Conservation (phyloP, 148 eudicot genomes). For the Chenopodium quinoa region DNA sequence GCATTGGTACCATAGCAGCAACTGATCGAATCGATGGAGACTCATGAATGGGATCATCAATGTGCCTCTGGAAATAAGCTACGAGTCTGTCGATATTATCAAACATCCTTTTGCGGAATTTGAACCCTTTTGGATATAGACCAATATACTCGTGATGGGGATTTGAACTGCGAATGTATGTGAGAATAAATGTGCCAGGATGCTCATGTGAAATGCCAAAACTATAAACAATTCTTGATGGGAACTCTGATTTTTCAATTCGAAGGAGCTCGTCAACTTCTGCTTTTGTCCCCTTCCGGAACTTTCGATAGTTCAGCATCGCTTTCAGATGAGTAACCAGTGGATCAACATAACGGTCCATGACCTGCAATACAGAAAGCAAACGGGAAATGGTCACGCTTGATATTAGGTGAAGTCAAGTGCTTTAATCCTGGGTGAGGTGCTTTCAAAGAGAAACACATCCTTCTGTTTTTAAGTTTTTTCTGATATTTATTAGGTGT, state of each 20-base stretch:
- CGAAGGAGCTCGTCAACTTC: slow-evolving; percentile 84
- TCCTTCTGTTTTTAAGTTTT: too few species aligned
- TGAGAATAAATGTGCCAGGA: slow-evolving; percentile 87
- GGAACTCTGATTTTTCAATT: slow-evolving; percentile 66
- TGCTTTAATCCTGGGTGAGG: too few species aligned
- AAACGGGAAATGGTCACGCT: not conserved
- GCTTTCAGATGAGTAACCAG: slow-evolving; percentile 74
- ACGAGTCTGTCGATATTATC: slow-evolving; percentile 82
- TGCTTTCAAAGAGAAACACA: too few species aligned
- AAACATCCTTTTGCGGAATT: slow-evolving; percentile 81
- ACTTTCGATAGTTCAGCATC: slow-evolving; percentile 85
- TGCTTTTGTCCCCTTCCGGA: slow-evolving; percentile 75
- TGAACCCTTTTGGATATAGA: slow-evolving; percentile 89
- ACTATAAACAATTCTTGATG: slow-evolving; percentile 73
- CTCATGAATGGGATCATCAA: slow-evolving; percentile 75
- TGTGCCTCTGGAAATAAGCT: slow-evolving; percentile 81
- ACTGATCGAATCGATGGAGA: slow-evolving; percentile 76
- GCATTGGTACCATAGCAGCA: slow-evolving; percentile 98
- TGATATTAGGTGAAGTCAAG: not conserved
- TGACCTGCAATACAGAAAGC: slow-evolving; percentile 53
- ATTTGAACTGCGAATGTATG: slow-evolving; percentile 78
- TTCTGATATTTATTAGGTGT: too few species aligned
- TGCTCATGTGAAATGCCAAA: slow-evolving; percentile 97
- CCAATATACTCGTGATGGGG: slow-evolving; percentile 96
- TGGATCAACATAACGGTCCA: slow-evolving; percentile 98